Evolutionary conservation across 2,329 filamentous ascomycete genomes (phyloP).

Genomic region (Emergomyces africanus): DNA sequence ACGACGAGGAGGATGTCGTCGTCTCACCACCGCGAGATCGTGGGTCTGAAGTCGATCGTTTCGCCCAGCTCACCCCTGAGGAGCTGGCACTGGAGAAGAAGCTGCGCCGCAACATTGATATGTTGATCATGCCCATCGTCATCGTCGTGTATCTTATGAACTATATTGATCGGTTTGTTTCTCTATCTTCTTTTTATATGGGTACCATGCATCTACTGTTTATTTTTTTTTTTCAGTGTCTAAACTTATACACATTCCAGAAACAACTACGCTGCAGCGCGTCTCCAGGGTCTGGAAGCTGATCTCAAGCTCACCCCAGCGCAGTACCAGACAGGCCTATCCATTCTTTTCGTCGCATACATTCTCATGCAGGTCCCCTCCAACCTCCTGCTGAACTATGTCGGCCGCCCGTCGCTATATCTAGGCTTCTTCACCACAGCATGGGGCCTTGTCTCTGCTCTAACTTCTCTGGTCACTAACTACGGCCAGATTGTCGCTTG

Average conservation of each 20-base stretch:
- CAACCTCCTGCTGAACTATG: constrained; percentile 32
- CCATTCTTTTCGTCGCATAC: constrained; percentile 33
- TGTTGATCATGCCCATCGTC: constrained; percentile 28
- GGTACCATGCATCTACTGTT: not conserved
- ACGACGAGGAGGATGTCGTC: not conserved
- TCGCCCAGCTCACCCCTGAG: constrained; percentile 12
- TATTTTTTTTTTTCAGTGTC: no score
- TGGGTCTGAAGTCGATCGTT: not conserved
- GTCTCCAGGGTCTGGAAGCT: constrained; percentile 29
- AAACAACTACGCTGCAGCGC: constrained; percentile 37
- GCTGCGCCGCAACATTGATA: constrained; percentile 26
- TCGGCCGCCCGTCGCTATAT: constrained; percentile 32
- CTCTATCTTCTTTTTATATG: constrained; percentile 4
- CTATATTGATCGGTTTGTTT: constrained; percentile 30
- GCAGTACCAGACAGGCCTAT: constrained; percentile 31
- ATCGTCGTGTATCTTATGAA: constrained; percentile 33
- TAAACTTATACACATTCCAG: constrained; percentile 10
- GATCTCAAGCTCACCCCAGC: constrained; percentile 24
- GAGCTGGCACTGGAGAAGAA: constrained; percentile 26
- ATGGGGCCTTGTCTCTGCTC: constrained; percentile 34
- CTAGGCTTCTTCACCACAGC: constrained; percentile 33
- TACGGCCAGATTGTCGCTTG: constrained; percentile 33
- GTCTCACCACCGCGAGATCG: not conserved
- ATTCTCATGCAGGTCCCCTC: constrained; percentile 37
- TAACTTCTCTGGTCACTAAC: constrained; percentile 31